phyloP scores from a whole-genome alignment of 1,284 basidiomycete genomes.

The Sporisorium iseilematis-ciliati region DNA sequence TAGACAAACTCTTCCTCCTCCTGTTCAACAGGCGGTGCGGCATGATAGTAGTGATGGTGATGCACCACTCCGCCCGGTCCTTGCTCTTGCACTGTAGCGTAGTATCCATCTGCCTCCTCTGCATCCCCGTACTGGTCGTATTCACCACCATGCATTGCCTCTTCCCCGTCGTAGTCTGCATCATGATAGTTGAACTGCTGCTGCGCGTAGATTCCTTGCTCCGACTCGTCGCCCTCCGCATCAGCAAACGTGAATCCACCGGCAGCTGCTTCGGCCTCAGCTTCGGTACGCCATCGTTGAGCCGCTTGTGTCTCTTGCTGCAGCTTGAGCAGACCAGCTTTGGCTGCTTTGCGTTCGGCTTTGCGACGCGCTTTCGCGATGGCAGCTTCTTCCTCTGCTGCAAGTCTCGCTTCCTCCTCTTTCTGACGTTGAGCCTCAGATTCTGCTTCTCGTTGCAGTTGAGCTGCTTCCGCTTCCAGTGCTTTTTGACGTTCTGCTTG shows the following conservation, averaged over 20 bases:
- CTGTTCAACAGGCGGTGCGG: conserved; percentile 9
- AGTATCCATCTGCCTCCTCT: conserved; percentile 30
- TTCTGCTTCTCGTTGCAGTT: conserved; percentile 34
- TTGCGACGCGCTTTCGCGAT: conserved; percentile 57
- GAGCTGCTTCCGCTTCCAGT: conserved; percentile 27
- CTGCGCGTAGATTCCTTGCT: background rate
- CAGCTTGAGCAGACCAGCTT: conserved; percentile 49
- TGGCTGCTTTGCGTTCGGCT: conserved; percentile 58
- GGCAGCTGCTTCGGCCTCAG: conserved; percentile 61
- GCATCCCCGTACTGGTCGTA: conserved; percentile 46
- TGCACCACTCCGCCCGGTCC: conserved; percentile 49
- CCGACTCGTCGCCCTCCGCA: conserved; percentile 18
- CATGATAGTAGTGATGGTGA: conserved; percentile 63
- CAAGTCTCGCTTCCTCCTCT: conserved; percentile 50
- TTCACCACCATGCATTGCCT: conserved; percentile 6
- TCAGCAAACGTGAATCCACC: conserved; percentile 54
- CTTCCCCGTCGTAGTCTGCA: conserved; percentile 11
- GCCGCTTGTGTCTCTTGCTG: conserved; percentile 38
- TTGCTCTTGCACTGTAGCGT: conserved; percentile 39
- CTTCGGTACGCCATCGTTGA: conserved; percentile 49
- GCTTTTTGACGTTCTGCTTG: conserved; percentile 25
- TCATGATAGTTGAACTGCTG: conserved; percentile 29
- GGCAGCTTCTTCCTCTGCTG: conserved; percentile 59
- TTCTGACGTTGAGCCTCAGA: conserved; percentile 34
- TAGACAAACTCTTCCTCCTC: conserved; percentile 18